Evolutionary conservation across 148 eudicot genomes (phyloP), one percentile per base, ranked within the genome.

Genomic region (Chenopodium album): DNA sequence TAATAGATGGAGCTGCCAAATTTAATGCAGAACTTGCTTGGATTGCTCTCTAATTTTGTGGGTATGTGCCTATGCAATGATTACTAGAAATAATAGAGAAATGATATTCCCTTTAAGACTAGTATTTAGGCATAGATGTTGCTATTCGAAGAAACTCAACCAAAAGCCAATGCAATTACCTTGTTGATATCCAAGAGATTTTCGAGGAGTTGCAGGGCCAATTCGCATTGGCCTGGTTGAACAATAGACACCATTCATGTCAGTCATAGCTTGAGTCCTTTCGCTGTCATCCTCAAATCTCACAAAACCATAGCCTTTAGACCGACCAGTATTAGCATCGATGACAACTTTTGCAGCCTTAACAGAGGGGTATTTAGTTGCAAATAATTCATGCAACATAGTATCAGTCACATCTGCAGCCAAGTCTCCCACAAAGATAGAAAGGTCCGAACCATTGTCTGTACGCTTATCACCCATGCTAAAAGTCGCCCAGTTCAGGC

Each of bases 361-460:
- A 76, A 96, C 95, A 83, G 99, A 94, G 16, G 94, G 89, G 80
- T 91, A 96, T 85, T 90, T 94, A 80, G 81, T 88, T 37, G 94
- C 85, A 89, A 96, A 96, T 23, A 93, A 90, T 78, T 94, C 97
- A 47, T 90, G 92, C 78, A 96, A 85, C 80, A 96, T 76, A 47
- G 78, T 86, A 89, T 96, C 98, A 74, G 95, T 90, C 56, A 96
- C 99, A 87, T 96, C 99, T 66, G 98, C 91, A 50, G 99, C 99
- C 80, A 96, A 91, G 81, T 96, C 99, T 82, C 99, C 99, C n/a
- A 96, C 99, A 84, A 96, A 96, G 68, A 96, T 94, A 28, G 99
- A 94, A 69, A 90, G 94, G 86, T 94, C 99, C 76, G 98, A 90
- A 84, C 93, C 97, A 74, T 91, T 92, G 68, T 89, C 92, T 23